Base-by-base conservation (phyloP, 352 stramenopile genomes). In the Aphanomyces stellatus region DNA sequence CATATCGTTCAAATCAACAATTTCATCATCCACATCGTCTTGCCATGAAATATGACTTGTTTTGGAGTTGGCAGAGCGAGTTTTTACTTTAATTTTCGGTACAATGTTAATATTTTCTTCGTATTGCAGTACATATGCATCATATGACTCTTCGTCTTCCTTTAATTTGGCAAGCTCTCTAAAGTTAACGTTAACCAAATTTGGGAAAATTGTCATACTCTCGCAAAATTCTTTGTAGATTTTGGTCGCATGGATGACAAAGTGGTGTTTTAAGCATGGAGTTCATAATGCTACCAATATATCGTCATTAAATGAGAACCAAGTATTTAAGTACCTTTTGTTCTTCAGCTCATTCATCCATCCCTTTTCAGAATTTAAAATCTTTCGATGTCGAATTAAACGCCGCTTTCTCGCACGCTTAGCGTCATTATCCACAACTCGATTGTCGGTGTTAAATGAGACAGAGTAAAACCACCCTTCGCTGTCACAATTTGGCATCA, bases 261-360 rank as follows among this genome's bases (percentile, higher is more conserved):
- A 82, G 83, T 11, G 82, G 83, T 3, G 82, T 79, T 61, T 84
- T 85, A 25, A 76, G 17, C 30, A 24, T 48, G 33, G 62, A 62
- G 51, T 17, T 59, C 40, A 30, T 25, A 59, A 55, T 59, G 25
- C 37, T 69, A 33, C 17, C 11, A 33, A 11, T 19, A 8, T 5
- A 34, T 0, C 6, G 4, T 30, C 22, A 5, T 37, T 3, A 4
- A 27, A 66, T 17, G 33, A 62, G 46, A 43, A 46, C 37, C 11
- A 46, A 46, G 11, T 46, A 0, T 11, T 46, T 1, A 2, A 19
- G n/a, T 46, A 89, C 83, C 81, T 90, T 75, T 81, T 86, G 62
- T 91, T 81, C 37, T 91, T 76, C 27, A 93, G 71, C 65, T 93
- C 85, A 56, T 91, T 79, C 63, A 90, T 90, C 85, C 85, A 93